These are phyloP conservation scores for Fusarium nygamai DNA, from an alignment of 2,329 filamentous ascomycete species.

Conservation along the genomic window DNA sequence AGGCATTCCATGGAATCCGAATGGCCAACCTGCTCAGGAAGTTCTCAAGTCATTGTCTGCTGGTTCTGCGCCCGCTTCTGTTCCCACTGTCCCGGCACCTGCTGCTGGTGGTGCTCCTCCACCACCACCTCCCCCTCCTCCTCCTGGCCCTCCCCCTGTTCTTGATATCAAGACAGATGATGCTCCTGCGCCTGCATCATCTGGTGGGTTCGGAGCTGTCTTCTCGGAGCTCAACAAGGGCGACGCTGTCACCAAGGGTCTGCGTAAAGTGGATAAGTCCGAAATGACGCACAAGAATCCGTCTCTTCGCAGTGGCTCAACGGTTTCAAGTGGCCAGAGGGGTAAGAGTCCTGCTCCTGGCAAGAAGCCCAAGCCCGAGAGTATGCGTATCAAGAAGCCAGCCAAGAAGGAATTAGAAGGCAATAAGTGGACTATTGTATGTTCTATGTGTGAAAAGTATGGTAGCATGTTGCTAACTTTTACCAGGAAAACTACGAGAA, in stretches of 20 bases:
- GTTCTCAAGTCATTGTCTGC: conserved; percentile 65
- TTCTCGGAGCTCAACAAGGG: conserved; percentile 94
- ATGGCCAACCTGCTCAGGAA: conserved; percentile 77
- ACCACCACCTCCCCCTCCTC: conserved; percentile 61
- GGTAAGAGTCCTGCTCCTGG: conserved; percentile 88
- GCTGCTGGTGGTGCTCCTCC: conserved; percentile 64
- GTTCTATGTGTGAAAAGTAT: conserved; percentile 42
- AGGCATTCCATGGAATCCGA: conserved; percentile 87
- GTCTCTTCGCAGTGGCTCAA: conserved; percentile 76
- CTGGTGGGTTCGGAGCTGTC: conserved; percentile 85
- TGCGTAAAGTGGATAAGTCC: conserved; percentile 93
- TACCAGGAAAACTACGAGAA: conserved; percentile 89
- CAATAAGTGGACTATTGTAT: conserved; percentile 91
- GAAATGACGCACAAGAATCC: conserved; percentile 99
- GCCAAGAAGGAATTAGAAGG: conserved; percentile 81
- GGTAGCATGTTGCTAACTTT: conserved; percentile 1
- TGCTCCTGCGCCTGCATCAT: conserved; percentile 47
- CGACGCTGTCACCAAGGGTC: conserved; percentile 83
- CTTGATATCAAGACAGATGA: conserved; percentile 65
- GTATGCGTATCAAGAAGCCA: conserved; percentile 85
- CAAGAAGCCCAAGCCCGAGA: conserved; percentile 87
- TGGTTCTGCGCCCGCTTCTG: conserved; percentile 43
- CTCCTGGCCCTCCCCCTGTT: conserved; percentile 75
- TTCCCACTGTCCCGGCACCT: conserved; percentile 48
- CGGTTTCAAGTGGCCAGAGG: conserved; percentile 71